Percentiles rank a stretch among this genome's conserved stretches.
phyloP scores from a whole-genome alignment of 78 protist species.

The Speleostelium caveatum region DNA sequence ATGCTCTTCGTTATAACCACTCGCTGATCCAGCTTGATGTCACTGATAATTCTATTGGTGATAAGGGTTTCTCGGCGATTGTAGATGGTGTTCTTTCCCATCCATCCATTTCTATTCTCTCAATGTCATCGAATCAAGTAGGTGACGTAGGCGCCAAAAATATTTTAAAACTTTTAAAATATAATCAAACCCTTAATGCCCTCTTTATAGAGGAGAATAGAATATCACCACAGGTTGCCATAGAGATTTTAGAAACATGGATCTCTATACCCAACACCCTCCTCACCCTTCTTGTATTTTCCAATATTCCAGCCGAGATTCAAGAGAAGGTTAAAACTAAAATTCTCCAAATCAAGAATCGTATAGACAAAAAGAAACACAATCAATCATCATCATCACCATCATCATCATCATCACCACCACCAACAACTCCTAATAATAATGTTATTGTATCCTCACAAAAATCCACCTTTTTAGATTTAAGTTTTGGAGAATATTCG shows the following conservation, averaged over 20 bases:
- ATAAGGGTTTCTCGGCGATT: constrained; percentile 7
- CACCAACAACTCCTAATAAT: not conserved
- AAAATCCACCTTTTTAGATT: constrained; percentile 6
- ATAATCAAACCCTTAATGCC: constrained; percentile 49
- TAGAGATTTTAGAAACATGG: constrained; percentile 50
- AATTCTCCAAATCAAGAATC: constrained; percentile 11
- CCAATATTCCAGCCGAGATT: constrained; percentile 23
- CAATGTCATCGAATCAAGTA: constrained; percentile 23
- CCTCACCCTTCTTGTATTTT: constrained; percentile 2
- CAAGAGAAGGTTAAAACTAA: constrained; percentile 40
- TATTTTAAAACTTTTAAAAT: constrained; percentile 5
- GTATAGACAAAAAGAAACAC: constrained; percentile 38
- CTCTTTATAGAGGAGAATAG: constrained; percentile 48
- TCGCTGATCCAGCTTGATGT: constrained; percentile 51
- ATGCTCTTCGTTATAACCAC: constrained; percentile 49
- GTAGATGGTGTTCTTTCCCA: constrained; percentile 64
- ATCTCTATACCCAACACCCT: constrained; percentile 7
- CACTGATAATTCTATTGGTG: constrained; percentile 20
- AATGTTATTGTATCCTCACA: not conserved
- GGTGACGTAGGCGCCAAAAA: constrained; percentile 28
- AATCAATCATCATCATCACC: not conserved
- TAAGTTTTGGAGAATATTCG: constrained; percentile 26
- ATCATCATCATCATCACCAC: not conserved
- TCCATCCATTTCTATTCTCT: constrained; percentile 44
- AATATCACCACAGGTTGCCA: not conserved